Base-by-base conservation (phyloP, 192 early-diverging fungal species). In the Backusella macrospora region DNA sequence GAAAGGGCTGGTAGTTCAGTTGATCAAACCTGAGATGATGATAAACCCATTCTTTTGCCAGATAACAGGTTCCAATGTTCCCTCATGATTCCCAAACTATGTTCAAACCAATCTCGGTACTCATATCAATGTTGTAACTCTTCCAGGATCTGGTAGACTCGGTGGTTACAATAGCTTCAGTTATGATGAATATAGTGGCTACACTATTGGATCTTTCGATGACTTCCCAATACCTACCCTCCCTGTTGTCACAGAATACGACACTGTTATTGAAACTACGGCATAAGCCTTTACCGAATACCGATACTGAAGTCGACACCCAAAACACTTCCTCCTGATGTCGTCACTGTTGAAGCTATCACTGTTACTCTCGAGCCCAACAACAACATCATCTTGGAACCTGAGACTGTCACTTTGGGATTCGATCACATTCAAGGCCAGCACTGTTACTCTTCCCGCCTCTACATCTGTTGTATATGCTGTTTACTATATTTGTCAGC, bases 11-110 rank as follows among this genome's bases (percentile, higher is more conserved):
- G 67, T 26, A 44, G 67, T 45, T 26, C 21, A 5, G 21, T 68
- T 47, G 67, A 68, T 34, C 43, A 68, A 12, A 2, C 12, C 5
- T 68, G 67, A 47, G 1, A 4, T 16, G 44, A 26, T 1, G 14
- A 68, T 15, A 45, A 45, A 26, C 43, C 44, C 26, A 44, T 47
- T 0, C 45, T 68, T 68, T 29, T 68, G 67, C 37, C 67, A 68
- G 44, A 59, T 21, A 59, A 18, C 21, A 18, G 13, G 9, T 23
- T 59, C 52, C 52, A 59, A 59, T 23, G 12, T 29, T 6, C 29
- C 14, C 21, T n/a, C 42, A 26, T 4, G 9, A 42, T 7, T 21
- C 52, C 21, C n/a, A n/a, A 12, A 59, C 23, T 26, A 59, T 59
- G 5, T 13, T 26, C 2, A 59, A 59, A 59, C 21, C 13, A 21